Evolutionary conservation across 768 basidiomycete genomes (phyloP).

Genomic region (Mycena galericulata): DNA sequence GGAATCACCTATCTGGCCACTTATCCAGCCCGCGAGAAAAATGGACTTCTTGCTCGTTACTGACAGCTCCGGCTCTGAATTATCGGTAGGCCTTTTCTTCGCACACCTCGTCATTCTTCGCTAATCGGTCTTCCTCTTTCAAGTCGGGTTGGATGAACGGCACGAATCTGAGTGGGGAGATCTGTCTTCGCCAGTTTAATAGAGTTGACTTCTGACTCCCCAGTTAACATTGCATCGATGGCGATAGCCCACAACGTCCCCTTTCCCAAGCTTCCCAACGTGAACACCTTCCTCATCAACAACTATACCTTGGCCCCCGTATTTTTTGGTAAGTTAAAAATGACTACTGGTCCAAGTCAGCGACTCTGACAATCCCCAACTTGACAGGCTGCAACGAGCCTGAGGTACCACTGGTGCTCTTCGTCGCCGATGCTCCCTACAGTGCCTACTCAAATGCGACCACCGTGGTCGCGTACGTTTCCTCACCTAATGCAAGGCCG

Average conservation of each 20-base stretch:
- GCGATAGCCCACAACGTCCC: constrained; percentile 16
- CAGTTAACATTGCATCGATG: constrained; percentile 23
- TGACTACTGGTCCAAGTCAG: not conserved
- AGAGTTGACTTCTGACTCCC: constrained; percentile 1
- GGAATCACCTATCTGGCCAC: constrained; percentile 20
- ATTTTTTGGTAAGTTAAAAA: no score
- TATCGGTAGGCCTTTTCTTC: constrained; percentile 8
- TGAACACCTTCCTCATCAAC: no score
- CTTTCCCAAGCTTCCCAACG: constrained; percentile 18
- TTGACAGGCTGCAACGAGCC: constrained; percentile 22
- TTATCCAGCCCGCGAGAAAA: constrained; percentile 18
- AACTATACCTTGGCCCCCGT: no score
- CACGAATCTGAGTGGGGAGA: no score
- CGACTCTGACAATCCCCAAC: constrained; percentile 5
- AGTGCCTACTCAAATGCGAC: constrained; percentile 23
- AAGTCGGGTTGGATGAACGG: constrained; percentile 26
- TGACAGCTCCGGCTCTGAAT: no score
- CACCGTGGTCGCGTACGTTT: constrained; percentile 5
- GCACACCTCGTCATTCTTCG: not conserved
- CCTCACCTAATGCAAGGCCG: not conserved
- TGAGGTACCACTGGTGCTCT: no score
- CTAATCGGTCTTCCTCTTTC: not conserved
- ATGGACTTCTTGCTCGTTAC: constrained; percentile 22
- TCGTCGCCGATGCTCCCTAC: constrained; percentile 19
- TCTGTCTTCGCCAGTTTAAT: no score